These are phyloP conservation scores for Dioscorea alata DNA, from an alignment of 106 monocot genomes.

Conservation along the genomic window DNA sequence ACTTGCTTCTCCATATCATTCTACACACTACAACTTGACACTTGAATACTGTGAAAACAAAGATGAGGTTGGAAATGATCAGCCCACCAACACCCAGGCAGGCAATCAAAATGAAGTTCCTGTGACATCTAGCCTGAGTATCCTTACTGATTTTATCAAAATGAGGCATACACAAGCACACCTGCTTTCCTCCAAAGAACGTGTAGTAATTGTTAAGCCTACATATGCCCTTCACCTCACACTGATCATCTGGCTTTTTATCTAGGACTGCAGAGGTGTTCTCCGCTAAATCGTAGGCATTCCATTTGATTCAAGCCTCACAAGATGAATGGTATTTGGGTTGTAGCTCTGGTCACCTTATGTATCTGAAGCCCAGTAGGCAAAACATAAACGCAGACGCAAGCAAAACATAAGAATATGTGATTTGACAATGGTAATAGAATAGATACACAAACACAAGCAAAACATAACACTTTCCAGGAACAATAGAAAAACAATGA, in stretches of 20 bases:
- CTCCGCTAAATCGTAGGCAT: background rate
- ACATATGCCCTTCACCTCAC: constrained; percentile 16
- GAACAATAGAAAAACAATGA: no score
- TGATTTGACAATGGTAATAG: no score
- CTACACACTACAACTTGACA: no score
- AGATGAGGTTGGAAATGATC: no score
- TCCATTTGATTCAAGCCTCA: constrained; percentile 8
- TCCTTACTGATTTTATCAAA: background rate
- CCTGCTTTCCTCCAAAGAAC: background rate
- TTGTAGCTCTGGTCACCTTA: no score
- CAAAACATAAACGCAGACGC: no score
- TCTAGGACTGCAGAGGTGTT: background rate
- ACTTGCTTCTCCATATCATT: no score
- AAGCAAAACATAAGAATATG: no score
- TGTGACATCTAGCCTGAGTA: background rate
- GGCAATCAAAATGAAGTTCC: background rate
- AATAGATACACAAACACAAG: no score
- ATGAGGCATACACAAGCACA: constrained; percentile 3
- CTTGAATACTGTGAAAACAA: no score
- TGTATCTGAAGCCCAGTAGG: no score
- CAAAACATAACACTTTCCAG: no score
- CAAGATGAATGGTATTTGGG: background rate
- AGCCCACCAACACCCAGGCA: background rate
- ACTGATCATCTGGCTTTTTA: background rate
- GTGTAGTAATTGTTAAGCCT: constrained; percentile 13